Percentiles rank a stretch among this genome's conserved stretches.
Evolutionary conservation across 192 early-diverging fungal species (phyloP).

Genomic region (Coemansia sp.): DNA sequence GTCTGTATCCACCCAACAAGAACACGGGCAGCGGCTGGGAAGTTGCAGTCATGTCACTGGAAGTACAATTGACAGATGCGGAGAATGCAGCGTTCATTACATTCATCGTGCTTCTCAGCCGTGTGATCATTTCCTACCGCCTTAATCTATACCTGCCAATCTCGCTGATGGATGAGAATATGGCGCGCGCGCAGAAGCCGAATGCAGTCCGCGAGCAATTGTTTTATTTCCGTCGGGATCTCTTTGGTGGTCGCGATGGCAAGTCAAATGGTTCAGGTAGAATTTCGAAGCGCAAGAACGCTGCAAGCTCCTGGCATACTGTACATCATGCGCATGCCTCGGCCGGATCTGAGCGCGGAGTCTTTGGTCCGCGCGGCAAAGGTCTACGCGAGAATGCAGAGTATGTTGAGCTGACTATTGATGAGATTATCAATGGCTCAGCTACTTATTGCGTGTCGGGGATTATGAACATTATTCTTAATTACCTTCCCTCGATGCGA

Average conservation of each 20-base stretch:
- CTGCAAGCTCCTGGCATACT: constrained; percentile 12
- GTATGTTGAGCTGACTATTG: constrained; percentile 76
- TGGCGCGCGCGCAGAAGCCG: constrained; percentile 77
- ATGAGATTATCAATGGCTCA: constrained; percentile 92
- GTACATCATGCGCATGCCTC: neutral
- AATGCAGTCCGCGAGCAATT: constrained; percentile 74
- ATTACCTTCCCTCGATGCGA: constrained; percentile 73
- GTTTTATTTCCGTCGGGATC: constrained; percentile 88
- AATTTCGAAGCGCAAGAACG: constrained; percentile 31
- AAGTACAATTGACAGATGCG: constrained; percentile 92
- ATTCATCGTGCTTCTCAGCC: constrained; percentile 91
- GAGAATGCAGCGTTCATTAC: constrained; percentile 95
- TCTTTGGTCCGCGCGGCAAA: constrained; percentile 4
- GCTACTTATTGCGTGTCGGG: constrained; percentile 66
- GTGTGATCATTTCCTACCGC: constrained; percentile 79
- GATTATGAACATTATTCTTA: constrained; percentile 73
- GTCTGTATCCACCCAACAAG: constrained; percentile 96
- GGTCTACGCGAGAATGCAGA: constrained; percentile 52
- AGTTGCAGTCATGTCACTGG: constrained; percentile 95
- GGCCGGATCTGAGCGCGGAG: neutral
- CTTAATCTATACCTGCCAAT: constrained; percentile 97
- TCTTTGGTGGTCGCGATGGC: constrained; percentile 59
- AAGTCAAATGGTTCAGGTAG: constrained; percentile 34
- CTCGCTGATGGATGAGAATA: constrained; percentile 92
- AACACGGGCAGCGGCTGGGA: constrained; percentile 90